These are phyloP conservation scores for Boehmeria nivea DNA, from an alignment of 306 rosid genomes.

Conservation along the genomic window DNA sequence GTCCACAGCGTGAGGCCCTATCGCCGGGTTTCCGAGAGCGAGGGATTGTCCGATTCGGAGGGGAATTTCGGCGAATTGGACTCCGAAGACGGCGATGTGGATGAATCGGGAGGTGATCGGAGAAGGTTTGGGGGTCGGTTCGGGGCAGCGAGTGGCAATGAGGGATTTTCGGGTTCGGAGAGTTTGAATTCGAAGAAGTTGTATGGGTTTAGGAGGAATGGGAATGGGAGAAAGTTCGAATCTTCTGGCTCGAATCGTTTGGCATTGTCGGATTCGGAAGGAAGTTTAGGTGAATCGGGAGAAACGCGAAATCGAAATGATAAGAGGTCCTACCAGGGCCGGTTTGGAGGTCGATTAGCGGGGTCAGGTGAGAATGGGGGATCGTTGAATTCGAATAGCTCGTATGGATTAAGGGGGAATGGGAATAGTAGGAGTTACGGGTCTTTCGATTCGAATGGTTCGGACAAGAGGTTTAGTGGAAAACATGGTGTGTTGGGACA, in stretches of 20 bases:
- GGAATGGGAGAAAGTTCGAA: background rate
- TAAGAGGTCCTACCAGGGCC: no score
- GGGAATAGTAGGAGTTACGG: no score
- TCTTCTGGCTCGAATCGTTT: background rate
- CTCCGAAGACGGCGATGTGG: constrained; percentile 4
- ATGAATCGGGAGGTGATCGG: background rate
- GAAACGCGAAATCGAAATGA: no score
- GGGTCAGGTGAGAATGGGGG: no score
- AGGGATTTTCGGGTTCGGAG: background rate
- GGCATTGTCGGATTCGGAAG: background rate
- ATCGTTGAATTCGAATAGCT: no score
- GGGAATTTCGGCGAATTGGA: constrained; percentile 28
- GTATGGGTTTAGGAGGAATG: background rate
- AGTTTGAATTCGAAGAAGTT: no score
- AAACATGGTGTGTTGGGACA: background rate
- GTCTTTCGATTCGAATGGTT: constrained; percentile 4
- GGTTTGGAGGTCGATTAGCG: no score
- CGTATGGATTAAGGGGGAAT: no score
- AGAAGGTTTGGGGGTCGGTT: background rate
- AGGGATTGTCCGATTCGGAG: no score
- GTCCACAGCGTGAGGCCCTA: constrained; percentile 84
- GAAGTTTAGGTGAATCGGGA: constrained; percentile 21
- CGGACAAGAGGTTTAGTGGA: no score
- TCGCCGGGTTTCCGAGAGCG: constrained; percentile 30
- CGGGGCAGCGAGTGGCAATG: background rate